Conservation (phyloP, 2,329 filamentous ascomycete genomes). For the Dendryphion nanum region DNA sequence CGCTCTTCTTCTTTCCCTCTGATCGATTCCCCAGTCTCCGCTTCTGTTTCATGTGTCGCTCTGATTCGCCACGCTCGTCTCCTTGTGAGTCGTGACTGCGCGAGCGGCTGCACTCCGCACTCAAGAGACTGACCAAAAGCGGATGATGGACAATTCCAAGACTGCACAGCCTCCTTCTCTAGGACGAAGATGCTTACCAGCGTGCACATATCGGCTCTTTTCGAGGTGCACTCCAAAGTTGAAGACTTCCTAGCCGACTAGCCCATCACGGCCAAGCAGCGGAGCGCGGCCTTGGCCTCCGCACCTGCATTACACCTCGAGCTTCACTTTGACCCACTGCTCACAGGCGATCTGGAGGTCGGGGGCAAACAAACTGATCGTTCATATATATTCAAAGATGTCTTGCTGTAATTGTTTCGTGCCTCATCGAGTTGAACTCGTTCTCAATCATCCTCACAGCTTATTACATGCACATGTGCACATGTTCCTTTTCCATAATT, state of each 20-base stretch:
- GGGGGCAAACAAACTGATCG: not conserved
- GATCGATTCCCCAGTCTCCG: no score
- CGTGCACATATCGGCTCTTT: no score
- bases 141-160: conserved; percentile 12
- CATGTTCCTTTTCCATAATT: conserved; percentile 1
- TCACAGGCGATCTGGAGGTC: not conserved
- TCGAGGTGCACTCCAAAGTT: no score
- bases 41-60: no score
- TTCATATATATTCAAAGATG: conserved; percentile 4
- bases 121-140: no score
- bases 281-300: conserved; percentile 13
- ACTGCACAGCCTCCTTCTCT: conserved; percentile 19
- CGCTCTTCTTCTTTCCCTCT: conserved; percentile 4
- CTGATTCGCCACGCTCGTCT: conserved; percentile 4
- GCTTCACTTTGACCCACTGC: conserved; percentile 4
- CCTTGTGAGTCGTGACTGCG: not conserved
- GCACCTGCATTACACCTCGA: conserved; percentile 12
- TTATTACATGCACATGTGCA: not conserved
- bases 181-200: no score
- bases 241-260: no score
- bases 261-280: conserved; percentile 11
- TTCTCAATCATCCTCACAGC: not conserved
- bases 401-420: not conserved
- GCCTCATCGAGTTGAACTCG: conserved; percentile 1
- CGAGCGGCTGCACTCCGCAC: not conserved